Evolutionary conservation across 2,329 filamentous ascomycete genomes (phyloP), one percentile per base, ranked within the genome.

Genomic region (Nothomitra cinnamomea): DNA sequence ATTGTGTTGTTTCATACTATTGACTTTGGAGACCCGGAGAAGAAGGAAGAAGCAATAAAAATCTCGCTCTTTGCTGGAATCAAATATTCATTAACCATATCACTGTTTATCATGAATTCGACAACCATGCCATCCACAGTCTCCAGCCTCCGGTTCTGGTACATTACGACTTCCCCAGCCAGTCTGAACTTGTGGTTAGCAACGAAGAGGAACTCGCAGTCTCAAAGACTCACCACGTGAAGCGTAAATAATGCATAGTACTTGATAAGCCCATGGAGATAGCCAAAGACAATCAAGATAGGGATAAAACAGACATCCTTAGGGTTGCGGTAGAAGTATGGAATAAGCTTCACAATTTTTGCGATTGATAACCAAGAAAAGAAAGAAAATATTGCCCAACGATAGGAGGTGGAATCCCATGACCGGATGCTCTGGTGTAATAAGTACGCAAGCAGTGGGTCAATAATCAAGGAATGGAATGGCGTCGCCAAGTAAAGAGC

Each of bases 191-290:
- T 38, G 35, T 15, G 35, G 35, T 38, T 15, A 38, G 35, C 35
- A 38, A 38, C 35, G 35, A 38, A 38, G 15, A 38, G 15, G 35
- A 38, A 38, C 15, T 7, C 35, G n/a, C n/a, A n/a, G n/a, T n/a
- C n/a, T n/a, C n/a, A n/a, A 32, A 49, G 21, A 49, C 45, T 25
- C n/a, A 32, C 45, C 6, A 22, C 6, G n/a, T 10, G 6, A 32
- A 49, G 6, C 4, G 78, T 83, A 2, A 77, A 52, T 21, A 76
- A 51, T 0, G 76, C 76, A 59, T 70, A 76, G 0, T 80, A 25
- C 65, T 81, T 82, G 58, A 82, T 69, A 1, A 77, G 60, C 24
- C 72, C 72, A 61, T 83, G 79, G 38, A 68, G 62, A 58, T 81
- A 83, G 1, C 68, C 74, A 60, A 82, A 83, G 0, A 68, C 8